phyloP scores from a whole-genome alignment of 371 early-diverging fungal genomes.

The Chytridium lagenaria region DNA sequence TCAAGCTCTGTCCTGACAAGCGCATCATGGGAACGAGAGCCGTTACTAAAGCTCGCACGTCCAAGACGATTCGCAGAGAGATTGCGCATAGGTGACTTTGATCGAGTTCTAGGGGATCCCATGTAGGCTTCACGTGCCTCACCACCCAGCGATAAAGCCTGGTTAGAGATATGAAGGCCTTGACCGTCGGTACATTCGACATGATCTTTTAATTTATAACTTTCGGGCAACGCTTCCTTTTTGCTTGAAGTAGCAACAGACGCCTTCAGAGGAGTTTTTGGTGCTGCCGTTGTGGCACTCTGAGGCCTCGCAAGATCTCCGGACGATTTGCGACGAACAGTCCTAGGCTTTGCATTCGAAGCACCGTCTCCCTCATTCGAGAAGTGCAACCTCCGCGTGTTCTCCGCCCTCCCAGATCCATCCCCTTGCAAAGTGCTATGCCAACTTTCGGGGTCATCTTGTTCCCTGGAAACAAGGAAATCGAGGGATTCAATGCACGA shows the following conservation, averaged over 20 bases:
- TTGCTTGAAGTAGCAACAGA: not conserved
- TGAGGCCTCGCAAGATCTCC: slow-evolving; percentile 10
- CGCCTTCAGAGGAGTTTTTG: not conserved
- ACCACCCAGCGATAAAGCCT: not conserved
- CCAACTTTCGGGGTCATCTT: slow-evolving; percentile 71
- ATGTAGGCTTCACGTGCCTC: slow-evolving; percentile 15
- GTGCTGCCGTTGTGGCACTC: not conserved
- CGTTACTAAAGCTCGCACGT: slow-evolving; percentile 6
- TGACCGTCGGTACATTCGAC: not conserved
- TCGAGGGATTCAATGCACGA: slow-evolving; percentile 83
- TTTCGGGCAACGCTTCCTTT: not conserved
- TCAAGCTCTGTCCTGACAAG: not conserved
- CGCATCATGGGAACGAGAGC: not conserved
- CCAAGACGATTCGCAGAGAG: slow-evolving; percentile 3
- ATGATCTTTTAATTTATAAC: slow-evolving; percentile 15
- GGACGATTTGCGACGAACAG: slow-evolving; percentile 5
- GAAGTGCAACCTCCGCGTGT: slow-evolving; percentile 21
- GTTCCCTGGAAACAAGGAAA: slow-evolving; percentile 68
- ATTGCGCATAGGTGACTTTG: not conserved
- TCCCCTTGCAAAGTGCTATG: slow-evolving; percentile 64
- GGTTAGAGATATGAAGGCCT: not conserved
- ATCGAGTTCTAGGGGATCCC: slow-evolving; percentile 20
- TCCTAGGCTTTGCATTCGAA: slow-evolving; percentile 1
- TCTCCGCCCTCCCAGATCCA: slow-evolving; percentile 3
- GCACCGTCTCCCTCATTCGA: slow-evolving; percentile 19